Base-by-base conservation (phyloP, 164 flowering plant species). In the Macadamia integrifolia region DNA sequence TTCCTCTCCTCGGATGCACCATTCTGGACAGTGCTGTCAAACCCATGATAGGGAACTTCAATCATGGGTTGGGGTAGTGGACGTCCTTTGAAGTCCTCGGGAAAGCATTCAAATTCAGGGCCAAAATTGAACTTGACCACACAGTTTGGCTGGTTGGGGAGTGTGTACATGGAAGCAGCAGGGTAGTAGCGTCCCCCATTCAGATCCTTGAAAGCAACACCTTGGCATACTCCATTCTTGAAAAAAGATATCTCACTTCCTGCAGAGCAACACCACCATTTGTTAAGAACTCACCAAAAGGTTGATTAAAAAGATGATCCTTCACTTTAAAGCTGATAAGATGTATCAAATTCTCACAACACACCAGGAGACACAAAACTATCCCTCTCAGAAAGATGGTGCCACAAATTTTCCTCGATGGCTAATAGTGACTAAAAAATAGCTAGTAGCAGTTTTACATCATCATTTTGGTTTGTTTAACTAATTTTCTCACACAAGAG, bases 111-210 rank as follows among this genome's bases (percentile, higher is more conserved):
- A 78, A 94, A 92, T 62, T 92, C 93, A 61, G 99, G 99, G 32
- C 99, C 97, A 64, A 94, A 94, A 70, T 94, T 94, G 86, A 94
- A 94, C 82, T 81, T 88, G 57, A 94, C 97, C 67, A 74, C 74
- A 75, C 99, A 94, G 78, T 88, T 90, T 31, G 93, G 89, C 66
- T 94, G 91, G 72, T 88, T 79, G 11, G 97, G 99, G 62, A 87
- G 90, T 18, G 99, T 89, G 74, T 89, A 94, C 96, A 94, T 87
- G 32, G 99, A 92, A 65, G 99, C 97, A 65, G 99, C 99, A 35
- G 97, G 97, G 61, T 84, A 92, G 77, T 92, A 90, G 42, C 90
- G 87, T 52, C 97, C 99, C 49, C 97, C 99, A 75, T 30, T 77
- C 13, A 94, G 74, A 76, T 90, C 95, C 62, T 74, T 84, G 80